Percentiles rank a stretch among this genome's conserved stretches.
Conservation (phyloP, 768 basidiomycete genomes). For the Podaxis rugospora region DNA sequence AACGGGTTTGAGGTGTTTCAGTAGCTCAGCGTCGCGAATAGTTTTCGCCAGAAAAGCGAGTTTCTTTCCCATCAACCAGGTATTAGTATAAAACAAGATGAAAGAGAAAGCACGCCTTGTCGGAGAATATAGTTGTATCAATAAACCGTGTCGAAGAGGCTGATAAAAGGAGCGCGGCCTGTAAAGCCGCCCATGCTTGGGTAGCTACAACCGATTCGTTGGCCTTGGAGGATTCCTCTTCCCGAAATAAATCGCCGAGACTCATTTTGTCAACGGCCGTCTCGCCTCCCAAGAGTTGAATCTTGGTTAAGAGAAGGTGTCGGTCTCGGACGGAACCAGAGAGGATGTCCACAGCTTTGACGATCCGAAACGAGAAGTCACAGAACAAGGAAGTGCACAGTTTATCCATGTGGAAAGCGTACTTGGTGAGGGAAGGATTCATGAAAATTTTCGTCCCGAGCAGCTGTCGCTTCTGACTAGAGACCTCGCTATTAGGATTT, state of each 20-base stretch:
- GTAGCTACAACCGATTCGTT: slow-evolving; percentile 24
- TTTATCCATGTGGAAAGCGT: slow-evolving; percentile 44
- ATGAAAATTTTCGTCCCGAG: slow-evolving; percentile 30
- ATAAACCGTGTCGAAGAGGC: slow-evolving; percentile 15
- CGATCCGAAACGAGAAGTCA: slow-evolving; percentile 33
- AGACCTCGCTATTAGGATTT: background rate
- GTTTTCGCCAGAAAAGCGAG: slow-evolving; percentile 34
- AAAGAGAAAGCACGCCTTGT: slow-evolving; percentile 21
- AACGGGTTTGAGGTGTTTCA: slow-evolving; percentile 39
- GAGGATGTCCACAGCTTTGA: slow-evolving; percentile 17
- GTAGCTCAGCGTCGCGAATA: slow-evolving; percentile 31
- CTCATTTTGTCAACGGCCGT: slow-evolving; percentile 19
- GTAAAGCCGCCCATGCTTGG: slow-evolving; percentile 43
- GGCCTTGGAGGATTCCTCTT: slow-evolving; percentile 18
- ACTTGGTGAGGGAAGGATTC: slow-evolving; percentile 23
- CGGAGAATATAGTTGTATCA: slow-evolving; percentile 20
- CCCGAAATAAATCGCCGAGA: slow-evolving; percentile 26
- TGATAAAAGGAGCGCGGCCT: slow-evolving; percentile 20
- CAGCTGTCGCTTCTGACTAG: slow-evolving; percentile 13
- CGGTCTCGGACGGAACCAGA: slow-evolving; percentile 14
- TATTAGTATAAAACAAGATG: slow-evolving; percentile 13
- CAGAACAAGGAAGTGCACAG: slow-evolving; percentile 33
- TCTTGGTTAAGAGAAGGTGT: slow-evolving; percentile 28
- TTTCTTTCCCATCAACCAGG: slow-evolving; percentile 18
- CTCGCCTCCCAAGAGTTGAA: slow-evolving; percentile 35